Percentiles rank a stretch among this genome's conserved stretches.
Conservation (phyloP, 2,329 filamentous ascomycete genomes). For the Hypoxylon sp. region DNA sequence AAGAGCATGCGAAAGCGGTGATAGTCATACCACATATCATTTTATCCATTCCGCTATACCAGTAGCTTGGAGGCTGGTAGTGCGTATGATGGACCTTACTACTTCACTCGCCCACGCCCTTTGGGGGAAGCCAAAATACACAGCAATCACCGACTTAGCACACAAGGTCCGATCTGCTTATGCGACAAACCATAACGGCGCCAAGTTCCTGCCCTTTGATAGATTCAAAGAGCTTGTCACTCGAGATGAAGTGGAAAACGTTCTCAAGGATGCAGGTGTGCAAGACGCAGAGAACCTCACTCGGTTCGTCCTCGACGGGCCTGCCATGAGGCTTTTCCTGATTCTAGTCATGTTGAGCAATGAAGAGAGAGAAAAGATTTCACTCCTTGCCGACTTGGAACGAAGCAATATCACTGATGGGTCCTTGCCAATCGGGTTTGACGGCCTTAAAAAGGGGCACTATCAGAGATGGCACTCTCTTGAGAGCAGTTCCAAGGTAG, state of each 20-base stretch:
- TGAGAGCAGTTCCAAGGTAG: neutral
- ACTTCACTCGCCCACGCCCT: too few relatives aligned
- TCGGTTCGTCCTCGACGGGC: neutral
- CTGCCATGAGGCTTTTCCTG: neutral
- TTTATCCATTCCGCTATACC: too few relatives aligned
- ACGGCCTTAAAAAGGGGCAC: neutral
- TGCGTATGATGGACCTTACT: too few relatives aligned
- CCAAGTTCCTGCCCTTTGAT: neutral
- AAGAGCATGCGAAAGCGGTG: too few relatives aligned
- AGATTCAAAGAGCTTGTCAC: neutral
- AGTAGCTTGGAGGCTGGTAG: too few relatives aligned
- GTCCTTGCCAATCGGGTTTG: neutral
- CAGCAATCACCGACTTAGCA: too few relatives aligned
- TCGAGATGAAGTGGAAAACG: neutral
- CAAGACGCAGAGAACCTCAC: neutral
- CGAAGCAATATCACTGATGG: neutral
- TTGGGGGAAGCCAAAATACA: too few relatives aligned
- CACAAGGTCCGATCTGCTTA: too few relatives aligned
- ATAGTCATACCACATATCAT: too few relatives aligned
- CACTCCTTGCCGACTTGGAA: neutral
- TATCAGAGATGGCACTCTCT: neutral
- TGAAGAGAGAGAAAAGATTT: neutral
- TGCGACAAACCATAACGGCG: too few relatives aligned
- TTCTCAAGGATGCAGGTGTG: neutral
- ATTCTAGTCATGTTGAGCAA: neutral